phyloP scores from a whole-genome alignment of 164 flowering plant genomes.

The Magnolia changhungtana region DNA sequence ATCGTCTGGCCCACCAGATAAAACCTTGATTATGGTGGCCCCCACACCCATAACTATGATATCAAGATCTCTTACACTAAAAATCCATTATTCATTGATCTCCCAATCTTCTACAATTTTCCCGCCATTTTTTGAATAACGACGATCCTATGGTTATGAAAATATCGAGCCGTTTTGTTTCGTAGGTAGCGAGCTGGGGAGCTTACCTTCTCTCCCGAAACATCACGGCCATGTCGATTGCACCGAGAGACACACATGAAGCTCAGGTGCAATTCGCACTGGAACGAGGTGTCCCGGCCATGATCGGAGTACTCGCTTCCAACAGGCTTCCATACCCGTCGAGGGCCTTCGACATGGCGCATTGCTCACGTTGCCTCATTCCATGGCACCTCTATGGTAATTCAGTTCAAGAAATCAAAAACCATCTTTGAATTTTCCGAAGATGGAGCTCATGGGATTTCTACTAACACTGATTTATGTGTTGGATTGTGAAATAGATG shows the following conservation, averaged over 20 bases:
- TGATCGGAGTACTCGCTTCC: slow-evolving; percentile 81
- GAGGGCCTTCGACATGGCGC: slow-evolving; percentile 91
- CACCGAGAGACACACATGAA: slow-evolving; percentile 86
- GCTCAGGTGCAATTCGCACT: slow-evolving; percentile 96
- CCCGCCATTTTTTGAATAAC: background rate
- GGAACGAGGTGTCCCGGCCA: slow-evolving; percentile 95
- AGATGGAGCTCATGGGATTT: too few species aligned
- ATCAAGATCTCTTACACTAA: too few species aligned
- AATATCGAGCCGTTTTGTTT: background rate
- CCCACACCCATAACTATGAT: too few species aligned
- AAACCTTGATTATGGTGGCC: too few species aligned
- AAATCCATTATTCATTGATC: too few species aligned
- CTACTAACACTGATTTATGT: background rate
- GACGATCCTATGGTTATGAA: background rate
- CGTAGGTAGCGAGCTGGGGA: slow-evolving; percentile 95
- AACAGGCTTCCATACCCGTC: slow-evolving; percentile 86
- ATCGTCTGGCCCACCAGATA: too few species aligned
- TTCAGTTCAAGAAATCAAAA: too few species aligned
- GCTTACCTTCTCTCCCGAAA: slow-evolving; percentile 69
- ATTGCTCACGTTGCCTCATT: slow-evolving; percentile 95
- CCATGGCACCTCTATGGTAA: slow-evolving; percentile 80
- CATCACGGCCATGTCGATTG: slow-evolving; percentile 76
- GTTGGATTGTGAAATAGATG: slow-evolving; percentile 40
- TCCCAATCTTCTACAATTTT: background rate
- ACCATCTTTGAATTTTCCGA: too few species aligned